Evolutionary conservation across 345 rosid genomes (phyloP).

Genomic region (Eucalyptus sp.): DNA sequence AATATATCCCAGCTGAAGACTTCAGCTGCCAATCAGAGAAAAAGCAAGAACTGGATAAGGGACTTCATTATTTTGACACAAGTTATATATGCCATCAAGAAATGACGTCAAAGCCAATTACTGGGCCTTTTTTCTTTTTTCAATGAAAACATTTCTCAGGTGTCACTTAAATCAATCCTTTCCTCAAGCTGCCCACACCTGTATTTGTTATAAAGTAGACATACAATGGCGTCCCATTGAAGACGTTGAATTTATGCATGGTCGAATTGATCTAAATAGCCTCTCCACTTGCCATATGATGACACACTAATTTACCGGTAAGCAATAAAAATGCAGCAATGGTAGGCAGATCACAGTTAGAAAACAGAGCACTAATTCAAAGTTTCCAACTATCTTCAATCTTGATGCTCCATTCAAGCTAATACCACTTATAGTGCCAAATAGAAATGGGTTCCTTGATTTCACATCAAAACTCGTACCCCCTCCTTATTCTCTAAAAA

Average conservation of each 20-base stretch:
- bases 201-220: neutral
- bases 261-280: neutral
- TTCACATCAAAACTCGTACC: neutral
- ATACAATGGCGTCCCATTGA: neutral
- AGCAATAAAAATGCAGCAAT: neutral
- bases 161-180: neutral
- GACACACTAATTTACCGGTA: neutral
- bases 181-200: neutral
- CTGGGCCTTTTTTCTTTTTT: neutral
- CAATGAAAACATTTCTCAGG: neutral
- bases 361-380: neutral
- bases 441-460: neutral
- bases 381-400: neutral
- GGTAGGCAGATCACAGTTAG: neutral
- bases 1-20: neutral
- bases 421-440: neutral
- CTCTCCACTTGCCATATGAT: neutral
- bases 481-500: neutral
- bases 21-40: neutral
- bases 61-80: neutral
- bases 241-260: neutral
- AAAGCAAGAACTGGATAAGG: neutral
- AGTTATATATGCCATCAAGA: neutral
- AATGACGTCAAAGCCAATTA: neutral
- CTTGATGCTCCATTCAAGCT: neutral